phyloP scores from a whole-genome alignment of 805 yeast genomes.

The Saturnispora saitoi region DNA sequence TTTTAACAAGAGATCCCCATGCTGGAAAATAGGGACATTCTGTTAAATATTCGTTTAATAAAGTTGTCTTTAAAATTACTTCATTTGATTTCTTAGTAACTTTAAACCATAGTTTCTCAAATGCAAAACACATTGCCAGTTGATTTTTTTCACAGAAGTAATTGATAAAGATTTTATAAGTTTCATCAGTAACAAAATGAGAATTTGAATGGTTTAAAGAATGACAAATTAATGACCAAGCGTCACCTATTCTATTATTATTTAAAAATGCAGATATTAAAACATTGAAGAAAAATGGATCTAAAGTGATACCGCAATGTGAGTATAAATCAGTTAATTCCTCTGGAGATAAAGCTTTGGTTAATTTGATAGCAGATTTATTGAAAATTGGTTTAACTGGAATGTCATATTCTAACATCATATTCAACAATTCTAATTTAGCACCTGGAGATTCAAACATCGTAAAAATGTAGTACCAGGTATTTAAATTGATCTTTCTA shows the following conservation, averaged over 20 bases:
- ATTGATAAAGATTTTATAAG: conserved; percentile 16
- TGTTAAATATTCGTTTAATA: conserved; percentile 16
- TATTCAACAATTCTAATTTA: conserved; percentile 15
- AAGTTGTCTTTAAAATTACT: conserved; percentile 14
- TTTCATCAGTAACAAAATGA: conserved; percentile 14
- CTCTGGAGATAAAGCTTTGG: conserved; percentile 13
- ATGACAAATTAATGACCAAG: conserved; percentile 15
- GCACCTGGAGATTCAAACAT: conserved; percentile 15
- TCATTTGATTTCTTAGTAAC: conserved; percentile 10
- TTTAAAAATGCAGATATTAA: conserved; percentile 16
- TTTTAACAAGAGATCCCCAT: conserved; percentile 19
- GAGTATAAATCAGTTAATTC: conserved; percentile 14
- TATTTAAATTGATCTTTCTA: conserved; percentile 18
- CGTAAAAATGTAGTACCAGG: conserved; percentile 24
- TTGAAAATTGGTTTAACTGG: conserved; percentile 18
- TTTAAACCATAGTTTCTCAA: conserved; percentile 16
- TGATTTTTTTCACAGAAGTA: conserved; percentile 18
- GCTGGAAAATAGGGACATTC: conserved; percentile 20
- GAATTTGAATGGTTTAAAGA: background rate
- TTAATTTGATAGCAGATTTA: conserved; percentile 15
- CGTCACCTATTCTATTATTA: conserved; percentile 12
- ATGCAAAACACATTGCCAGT: conserved; percentile 21
- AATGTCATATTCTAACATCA: conserved; percentile 20
- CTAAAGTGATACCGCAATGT: conserved; percentile 10
- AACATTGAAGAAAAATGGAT: conserved; percentile 17